Evolutionary conservation across 768 basidiomycete species (phyloP), one percentile per base, ranked within the genome.

Genomic region (Podaxis mareebaensis): DNA sequence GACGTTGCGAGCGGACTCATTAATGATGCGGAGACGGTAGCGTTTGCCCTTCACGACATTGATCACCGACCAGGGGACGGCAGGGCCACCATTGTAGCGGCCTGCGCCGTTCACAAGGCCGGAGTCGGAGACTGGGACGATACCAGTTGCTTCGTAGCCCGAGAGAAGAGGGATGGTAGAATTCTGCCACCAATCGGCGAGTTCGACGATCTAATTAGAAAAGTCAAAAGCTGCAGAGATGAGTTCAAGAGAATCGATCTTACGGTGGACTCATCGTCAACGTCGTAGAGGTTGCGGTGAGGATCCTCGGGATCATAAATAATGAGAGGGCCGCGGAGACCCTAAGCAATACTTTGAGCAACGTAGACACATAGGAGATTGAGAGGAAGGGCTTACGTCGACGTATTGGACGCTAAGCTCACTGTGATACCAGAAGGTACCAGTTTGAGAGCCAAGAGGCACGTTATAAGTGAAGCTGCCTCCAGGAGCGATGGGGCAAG

Each of bases 21-120:
- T 79, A 67, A 87, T 71, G 12, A 87, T 58, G 10, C 85, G 83
- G 73, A 87, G 79, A 44, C 86, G 81, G 68, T 86, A 86, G 39
- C 83, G 75, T 56, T 76, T 75, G 12, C 79, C 80, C 0, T 64
- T 58, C 1, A 69, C 63, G 49, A 86, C 82, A 60, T 78, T 76
- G 62, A 82, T 68, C 5, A 82, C 74, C 0, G 81, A 60, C 48
- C 80, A 76, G 0, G 77, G 71, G 2, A 73, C 71, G 4, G 51
- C 53, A n/a, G 83, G 81, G 3, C 84, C 83, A 3, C 74, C 72
- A 10, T 71, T 63, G 67, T 66, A 78, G 53, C 84, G 80, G 8
- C 81, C 83, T 15, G 64, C 67, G 4, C 81, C 81, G 57, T 85
- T 85, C 60, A 85, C 77, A 15, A 82, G 70, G 4, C 77, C 77